Conservation (phyloP, 495 filamentous ascomycete genomes). For the Penicillium lagena region DNA sequence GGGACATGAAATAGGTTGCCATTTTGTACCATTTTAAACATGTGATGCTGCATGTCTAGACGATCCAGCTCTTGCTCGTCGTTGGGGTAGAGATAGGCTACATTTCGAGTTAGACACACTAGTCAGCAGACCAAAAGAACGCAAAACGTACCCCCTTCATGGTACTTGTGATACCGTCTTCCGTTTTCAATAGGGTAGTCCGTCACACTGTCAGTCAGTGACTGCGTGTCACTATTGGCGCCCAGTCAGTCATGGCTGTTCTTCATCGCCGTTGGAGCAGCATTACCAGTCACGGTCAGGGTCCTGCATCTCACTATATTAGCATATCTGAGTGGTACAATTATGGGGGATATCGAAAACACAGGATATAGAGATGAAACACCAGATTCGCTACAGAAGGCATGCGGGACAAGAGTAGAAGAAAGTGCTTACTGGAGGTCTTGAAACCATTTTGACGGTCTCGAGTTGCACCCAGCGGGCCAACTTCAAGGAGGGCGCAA, state of each 20-base stretch:
- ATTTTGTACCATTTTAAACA: slow-evolving; percentile 48
- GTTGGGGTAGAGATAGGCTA: slow-evolving; percentile 51
- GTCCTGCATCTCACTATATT: slow-evolving; percentile 15
- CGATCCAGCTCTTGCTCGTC: slow-evolving; percentile 51
- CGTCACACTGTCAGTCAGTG: slow-evolving; percentile 43
- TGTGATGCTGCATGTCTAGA: slow-evolving; percentile 55
- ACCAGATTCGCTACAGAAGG: too few species aligned
- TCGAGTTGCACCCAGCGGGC: slow-evolving; percentile 3
- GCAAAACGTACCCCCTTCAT: slow-evolving; percentile 44
- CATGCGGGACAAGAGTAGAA: background rate
- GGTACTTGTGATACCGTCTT: slow-evolving; percentile 50
- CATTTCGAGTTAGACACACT: slow-evolving; percentile 7
- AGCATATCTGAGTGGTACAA: slow-evolving; percentile 8
- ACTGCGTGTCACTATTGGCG: slow-evolving; percentile 38
- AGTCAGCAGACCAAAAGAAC: background rate
- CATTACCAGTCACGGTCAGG: slow-evolving; percentile 17
- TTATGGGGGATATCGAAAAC: background rate
- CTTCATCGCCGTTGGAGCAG: background rate
- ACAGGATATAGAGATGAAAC: too few species aligned
- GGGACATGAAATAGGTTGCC: slow-evolving; percentile 54
- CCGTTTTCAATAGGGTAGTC: slow-evolving; percentile 51
- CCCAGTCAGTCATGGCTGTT: slow-evolving; percentile 1
- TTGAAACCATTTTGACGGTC: slow-evolving; percentile 14
- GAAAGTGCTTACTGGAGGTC: slow-evolving; percentile 13
- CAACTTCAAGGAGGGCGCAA: slow-evolving; percentile 6